Percentiles rank a stretch among this genome's conserved stretches.
These are phyloP conservation scores for Lactifluus subvellereus DNA, from an alignment of 768 basidiomycete species.

Conservation along the genomic window DNA sequence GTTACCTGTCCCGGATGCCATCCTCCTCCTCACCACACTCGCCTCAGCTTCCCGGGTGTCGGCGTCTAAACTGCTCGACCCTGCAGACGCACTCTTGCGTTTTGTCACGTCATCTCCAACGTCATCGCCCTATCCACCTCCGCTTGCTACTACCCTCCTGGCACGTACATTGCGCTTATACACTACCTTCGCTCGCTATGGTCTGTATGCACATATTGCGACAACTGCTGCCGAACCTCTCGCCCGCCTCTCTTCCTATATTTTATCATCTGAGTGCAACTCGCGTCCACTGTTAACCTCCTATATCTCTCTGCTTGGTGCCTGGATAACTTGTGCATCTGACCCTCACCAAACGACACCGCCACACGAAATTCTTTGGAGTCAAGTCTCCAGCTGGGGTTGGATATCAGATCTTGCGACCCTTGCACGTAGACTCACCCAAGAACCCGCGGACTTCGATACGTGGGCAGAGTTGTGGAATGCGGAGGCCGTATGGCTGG, in stretches of 20 bases:
- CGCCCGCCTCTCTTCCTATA: slow-evolving; percentile 42
- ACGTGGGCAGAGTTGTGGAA: slow-evolving; percentile 43
- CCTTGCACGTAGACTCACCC: slow-evolving; percentile 34
- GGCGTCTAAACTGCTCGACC: slow-evolving; percentile 50
- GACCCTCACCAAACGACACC: slow-evolving; percentile 89
- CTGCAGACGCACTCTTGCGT: slow-evolving; percentile 62
- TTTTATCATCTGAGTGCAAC: slow-evolving; percentile 36
- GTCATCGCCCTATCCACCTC: slow-evolving; percentile 34
- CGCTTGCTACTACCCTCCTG: slow-evolving; percentile 44
- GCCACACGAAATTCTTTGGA: slow-evolving; percentile 85
- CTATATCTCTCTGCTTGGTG: slow-evolving; percentile 56
- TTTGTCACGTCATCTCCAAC: slow-evolving; percentile 59
- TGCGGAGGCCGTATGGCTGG: slow-evolving; percentile 61
- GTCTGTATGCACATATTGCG: slow-evolving; percentile 65
- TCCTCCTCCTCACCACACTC: slow-evolving; percentile 53
- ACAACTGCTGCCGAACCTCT: slow-evolving; percentile 57
- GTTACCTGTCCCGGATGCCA: slow-evolving; percentile 42
- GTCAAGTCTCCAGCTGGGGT: slow-evolving; percentile 70
- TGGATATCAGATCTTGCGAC: slow-evolving; percentile 59
- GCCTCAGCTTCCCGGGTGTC: slow-evolving; percentile 62
- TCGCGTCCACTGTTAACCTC: slow-evolving; percentile 38
- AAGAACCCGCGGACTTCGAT: slow-evolving; percentile 25
- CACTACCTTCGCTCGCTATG: slow-evolving; percentile 64
- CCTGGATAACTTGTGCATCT: slow-evolving; percentile 79
- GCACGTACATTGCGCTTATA: slow-evolving; percentile 59